These are phyloP conservation scores for Arthrobotrys musiformis DNA, from an alignment of 2,329 filamentous ascomycete genomes.

Conservation along the genomic window DNA sequence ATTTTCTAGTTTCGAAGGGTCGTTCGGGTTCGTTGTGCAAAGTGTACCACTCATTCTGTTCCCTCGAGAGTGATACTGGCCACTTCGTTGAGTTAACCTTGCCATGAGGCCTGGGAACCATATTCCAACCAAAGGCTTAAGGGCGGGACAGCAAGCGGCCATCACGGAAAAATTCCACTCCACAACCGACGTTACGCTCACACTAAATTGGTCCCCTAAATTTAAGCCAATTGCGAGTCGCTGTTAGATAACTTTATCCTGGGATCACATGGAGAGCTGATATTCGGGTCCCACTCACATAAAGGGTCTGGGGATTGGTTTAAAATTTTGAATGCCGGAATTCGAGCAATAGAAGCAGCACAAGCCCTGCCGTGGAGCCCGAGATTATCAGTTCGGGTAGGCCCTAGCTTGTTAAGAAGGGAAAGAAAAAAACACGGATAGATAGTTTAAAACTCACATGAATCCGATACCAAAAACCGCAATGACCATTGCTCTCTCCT, in stretches of 20 bases:
- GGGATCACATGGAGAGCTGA: background rate
- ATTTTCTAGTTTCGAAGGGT: slow-evolving; percentile 2
- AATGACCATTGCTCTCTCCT: slow-evolving; percentile 26
- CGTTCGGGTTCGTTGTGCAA: background rate
- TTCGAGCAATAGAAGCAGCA: slow-evolving; percentile 30
- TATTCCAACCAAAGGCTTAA: slow-evolving; percentile 24
- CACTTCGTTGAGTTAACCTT: background rate
- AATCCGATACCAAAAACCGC: slow-evolving; percentile 25
- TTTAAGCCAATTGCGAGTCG: background rate
- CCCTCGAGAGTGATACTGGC: background rate
- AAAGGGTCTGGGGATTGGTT: slow-evolving; percentile 29
- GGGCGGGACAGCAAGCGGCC: slow-evolving; percentile 41
- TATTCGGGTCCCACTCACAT: slow-evolving; percentile 3
- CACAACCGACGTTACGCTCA: slow-evolving; percentile 25
- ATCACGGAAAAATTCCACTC: slow-evolving; percentile 34
- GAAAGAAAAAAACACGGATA: too few relatives aligned
- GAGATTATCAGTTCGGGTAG: background rate
- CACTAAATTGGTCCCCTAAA: slow-evolving; percentile 31
- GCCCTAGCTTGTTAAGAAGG: too few relatives aligned
- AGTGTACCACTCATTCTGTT: background rate
- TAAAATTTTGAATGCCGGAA: slow-evolving; percentile 25
- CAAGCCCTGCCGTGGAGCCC: slow-evolving; percentile 32
- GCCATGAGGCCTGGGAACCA: background rate
- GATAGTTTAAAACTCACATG: slow-evolving; percentile 21
- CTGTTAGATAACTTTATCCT: background rate